A percentile compares a stretch with the other conserved stretches of the same genome.
phyloP scores from a whole-genome alignment of 176 grass and related monocot genomes.

The Poa pratensis region DNA sequence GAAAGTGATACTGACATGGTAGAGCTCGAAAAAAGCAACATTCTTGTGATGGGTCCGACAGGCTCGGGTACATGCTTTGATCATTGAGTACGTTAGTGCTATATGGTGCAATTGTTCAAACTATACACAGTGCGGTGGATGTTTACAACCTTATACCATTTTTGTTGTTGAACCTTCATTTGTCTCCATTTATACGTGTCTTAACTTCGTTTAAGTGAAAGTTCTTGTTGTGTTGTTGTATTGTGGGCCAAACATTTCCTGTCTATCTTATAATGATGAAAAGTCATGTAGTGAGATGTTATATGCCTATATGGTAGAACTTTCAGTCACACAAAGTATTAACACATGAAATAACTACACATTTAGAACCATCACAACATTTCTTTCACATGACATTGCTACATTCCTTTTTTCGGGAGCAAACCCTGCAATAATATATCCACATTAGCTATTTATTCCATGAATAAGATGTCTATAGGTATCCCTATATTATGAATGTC shows the following conservation, averaged over 20 bases:
- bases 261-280: neutral
- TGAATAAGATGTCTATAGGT: slow-evolving; percentile 9
- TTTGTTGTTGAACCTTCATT: neutral
- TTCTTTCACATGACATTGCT: slow-evolving; percentile 2
- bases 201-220: neutral
- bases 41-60: slow-evolving; percentile 73
- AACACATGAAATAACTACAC: neutral
- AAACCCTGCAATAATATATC: neutral
- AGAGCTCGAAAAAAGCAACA: slow-evolving; percentile 84
- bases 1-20: slow-evolving; percentile 47
- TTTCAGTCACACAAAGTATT: neutral
- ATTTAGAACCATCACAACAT: slow-evolving; percentile 12
- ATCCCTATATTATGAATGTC: neutral
- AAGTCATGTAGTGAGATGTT: slow-evolving; percentile 6
- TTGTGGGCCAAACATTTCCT: neutral
- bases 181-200: neutral
- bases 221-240: slow-evolving; percentile 7
- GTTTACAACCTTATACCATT: neutral
- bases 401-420: slow-evolving; percentile 13
- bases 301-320: slow-evolving; percentile 9
- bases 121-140: neutral
- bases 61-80: slow-evolving; percentile 60
- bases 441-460: slow-evolving; percentile 32
- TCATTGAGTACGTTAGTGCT: neutral
- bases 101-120: slow-evolving; percentile 8